Base-by-base conservation (phyloP, 768 basidiomycete genomes). In the Amanita exitialis region DNA sequence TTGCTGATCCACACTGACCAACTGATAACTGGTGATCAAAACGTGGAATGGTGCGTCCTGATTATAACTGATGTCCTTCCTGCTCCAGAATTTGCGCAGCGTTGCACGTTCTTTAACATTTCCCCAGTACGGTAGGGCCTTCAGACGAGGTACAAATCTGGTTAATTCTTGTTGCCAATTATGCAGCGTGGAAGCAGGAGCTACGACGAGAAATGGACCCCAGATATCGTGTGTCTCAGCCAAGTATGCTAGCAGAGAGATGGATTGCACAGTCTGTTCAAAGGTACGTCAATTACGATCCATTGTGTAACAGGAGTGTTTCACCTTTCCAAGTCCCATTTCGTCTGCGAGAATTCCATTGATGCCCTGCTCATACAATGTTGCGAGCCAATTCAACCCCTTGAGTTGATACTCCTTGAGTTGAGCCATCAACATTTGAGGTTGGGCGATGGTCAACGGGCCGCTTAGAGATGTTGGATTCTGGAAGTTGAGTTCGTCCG, bases 81-180 rank as follows among this genome's bases (percentile, higher is more conserved):
- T 89, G 68, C 90, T 93, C 96, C 96, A 99, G 61, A 97, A 95
- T 65, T 95, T 93, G 51, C 96, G 80, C 51, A 99, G 68, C 1
- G 92, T 94, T 36, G 91, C 80, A 38, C 96, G 84, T 62, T 99
- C 96, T 65, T 95, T 96, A 41, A 91, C 88, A 61, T 88, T 91
- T 34, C 96, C 96, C 96, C 96, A 99, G 62, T 99, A 98, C 1
- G 96, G 96, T 38, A 99, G 69, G 3, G 93, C 92, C 64, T 97
- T 98, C 46, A 99, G 77, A 49, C 75, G 75, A 21, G 96, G 96
- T 4, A 96, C 91, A 62, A 99, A 99, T 21, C 93, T 85, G 15
- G 93, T 89, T 50, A 99, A 75, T 65, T 99, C 96, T 62, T 98
- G 96, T 63, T 98, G 95, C 96, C 96, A 99, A 61, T 98, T 98